Conservation (phyloP, 768 basidiomycete genomes). For the Suillus tomentosus region DNA sequence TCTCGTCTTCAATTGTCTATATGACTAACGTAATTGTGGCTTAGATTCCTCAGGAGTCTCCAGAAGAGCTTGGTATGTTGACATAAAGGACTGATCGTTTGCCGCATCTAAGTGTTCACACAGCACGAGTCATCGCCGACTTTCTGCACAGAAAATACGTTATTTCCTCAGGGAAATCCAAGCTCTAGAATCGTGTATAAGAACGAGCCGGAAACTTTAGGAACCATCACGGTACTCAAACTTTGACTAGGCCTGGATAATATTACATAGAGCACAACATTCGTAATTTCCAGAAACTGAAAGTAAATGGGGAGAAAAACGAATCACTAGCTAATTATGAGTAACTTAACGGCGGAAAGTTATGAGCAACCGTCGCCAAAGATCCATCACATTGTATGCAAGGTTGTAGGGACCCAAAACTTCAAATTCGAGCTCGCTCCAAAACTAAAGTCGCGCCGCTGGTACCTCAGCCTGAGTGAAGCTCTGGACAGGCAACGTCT, state of each 20-base stretch:
- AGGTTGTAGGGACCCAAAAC: not conserved
- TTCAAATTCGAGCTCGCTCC: not conserved
- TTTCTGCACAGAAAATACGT: not conserved
- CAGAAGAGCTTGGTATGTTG: constrained; percentile 30
- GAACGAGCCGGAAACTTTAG: not conserved
- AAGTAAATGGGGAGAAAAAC: not conserved
- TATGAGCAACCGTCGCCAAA: not conserved
- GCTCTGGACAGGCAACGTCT: not conserved
- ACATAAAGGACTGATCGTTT: not conserved
- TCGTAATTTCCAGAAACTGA: not conserved
- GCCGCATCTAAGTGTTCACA: not conserved
- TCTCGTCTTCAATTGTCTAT: not conserved
- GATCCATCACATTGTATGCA: not conserved
- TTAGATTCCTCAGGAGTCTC: constrained; percentile 33
- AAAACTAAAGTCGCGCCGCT: not conserved
- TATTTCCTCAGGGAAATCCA: not conserved
- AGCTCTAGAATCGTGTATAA: not conserved
- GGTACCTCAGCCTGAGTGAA: not conserved
- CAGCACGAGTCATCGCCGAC: not conserved
- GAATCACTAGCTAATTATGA: not conserved
- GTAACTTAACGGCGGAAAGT: no score
- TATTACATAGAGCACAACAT: not conserved
- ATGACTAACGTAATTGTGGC: not conserved
- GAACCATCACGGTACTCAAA: no score
- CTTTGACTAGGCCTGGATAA: not conserved